Evolutionary conservation across 257 asterid genomes (phyloP), one percentile per base, ranked within the genome.

Genomic region (Oldenlandia corymbosa): DNA sequence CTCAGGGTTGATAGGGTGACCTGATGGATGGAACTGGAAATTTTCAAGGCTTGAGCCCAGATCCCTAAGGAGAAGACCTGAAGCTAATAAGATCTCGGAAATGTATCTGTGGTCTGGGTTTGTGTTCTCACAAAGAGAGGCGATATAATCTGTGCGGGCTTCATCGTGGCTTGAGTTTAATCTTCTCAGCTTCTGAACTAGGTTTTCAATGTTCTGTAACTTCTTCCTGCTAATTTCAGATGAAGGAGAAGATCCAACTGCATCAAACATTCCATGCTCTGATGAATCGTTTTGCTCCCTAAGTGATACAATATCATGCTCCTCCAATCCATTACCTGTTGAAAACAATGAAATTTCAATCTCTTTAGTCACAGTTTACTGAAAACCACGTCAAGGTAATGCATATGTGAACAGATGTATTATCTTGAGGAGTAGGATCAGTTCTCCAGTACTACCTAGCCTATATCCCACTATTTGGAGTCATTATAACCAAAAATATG

Each of bases 91-190:
- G 64, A 93, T 83, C 78, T 93, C 97, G 3, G 97, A 93, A 50
- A 87, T 66, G 80, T 90, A 90, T 71, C 99, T 71, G 72, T 87
- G 85, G 47, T 90, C 94, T 0, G 94, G 99, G 45, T 85, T 70
- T 3, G 83, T 71, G 78, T 90, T 83, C 60, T 87, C 94, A 31
- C 96, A 93, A 23, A 90, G 79, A 4, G 96, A 93, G 54, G 97
- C 99, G n/a, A 93, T 93, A 82, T 93, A 90, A 68, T 93, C 99
- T 0, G 91, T 84, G 23, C 81, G 81, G 17, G 81, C 90, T 80
- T 90, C 97, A 39, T 90, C 99, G 34, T 93, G 97, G 82, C 71
- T 84, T 32, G 99, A 93, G 80, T 87, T 93, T 69, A 93, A 76
- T 67, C 96, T 78, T 68, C 71, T 78, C 52, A 93, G 95, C 77